Percentiles rank a stretch among this genome's conserved stretches.
phyloP scores from a whole-genome alignment of 73 alveolate genomes.

The Uronychia setigera region DNA sequence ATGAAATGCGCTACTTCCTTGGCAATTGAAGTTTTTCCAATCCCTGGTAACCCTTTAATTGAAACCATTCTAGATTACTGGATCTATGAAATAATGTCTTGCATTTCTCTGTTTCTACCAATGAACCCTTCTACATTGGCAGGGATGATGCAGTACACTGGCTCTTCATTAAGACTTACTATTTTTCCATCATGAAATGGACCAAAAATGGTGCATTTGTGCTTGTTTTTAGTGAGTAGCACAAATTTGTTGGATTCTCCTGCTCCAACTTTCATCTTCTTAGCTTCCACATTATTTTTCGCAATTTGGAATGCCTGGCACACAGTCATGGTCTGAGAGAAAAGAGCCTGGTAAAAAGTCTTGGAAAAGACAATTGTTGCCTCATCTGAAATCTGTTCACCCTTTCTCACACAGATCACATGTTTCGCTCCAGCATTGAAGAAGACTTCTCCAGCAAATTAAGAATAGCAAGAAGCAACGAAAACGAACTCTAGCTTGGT shows the following conservation, averaged over 20 bases:
- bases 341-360: conserved; percentile 60
- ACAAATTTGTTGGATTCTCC: conserved; percentile 49
- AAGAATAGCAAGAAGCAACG: conserved; percentile 64
- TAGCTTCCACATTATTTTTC: conserved; percentile 27
- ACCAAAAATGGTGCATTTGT: conserved; percentile 52
- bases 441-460: conserved; percentile 68
- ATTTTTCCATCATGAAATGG: conserved; percentile 47
- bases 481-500: conserved; percentile 63
- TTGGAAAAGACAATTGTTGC: conserved; percentile 53
- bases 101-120: conserved; percentile 65
- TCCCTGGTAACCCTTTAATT: conserved; percentile 69
- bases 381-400: conserved; percentile 47
- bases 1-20: conserved; percentile 50
- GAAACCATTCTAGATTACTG: conserved; percentile 48
- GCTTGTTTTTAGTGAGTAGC: conserved; percentile 24
- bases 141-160: conserved; percentile 29
- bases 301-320: conserved; percentile 66
- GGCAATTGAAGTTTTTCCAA: conserved; percentile 61
- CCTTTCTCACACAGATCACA: conserved; percentile 58
- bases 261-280: conserved; percentile 15
- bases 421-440: conserved; percentile 71
- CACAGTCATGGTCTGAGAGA: conserved; percentile 40
- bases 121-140: conserved; percentile 52
- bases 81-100: conserved; percentile 27
- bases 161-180: conserved; percentile 11